Percentiles rank a stretch among this genome's conserved stretches.
These are phyloP conservation scores for Candida rishiriensis DNA, from an alignment of 805 yeast genomes.

Conservation along the genomic window DNA sequence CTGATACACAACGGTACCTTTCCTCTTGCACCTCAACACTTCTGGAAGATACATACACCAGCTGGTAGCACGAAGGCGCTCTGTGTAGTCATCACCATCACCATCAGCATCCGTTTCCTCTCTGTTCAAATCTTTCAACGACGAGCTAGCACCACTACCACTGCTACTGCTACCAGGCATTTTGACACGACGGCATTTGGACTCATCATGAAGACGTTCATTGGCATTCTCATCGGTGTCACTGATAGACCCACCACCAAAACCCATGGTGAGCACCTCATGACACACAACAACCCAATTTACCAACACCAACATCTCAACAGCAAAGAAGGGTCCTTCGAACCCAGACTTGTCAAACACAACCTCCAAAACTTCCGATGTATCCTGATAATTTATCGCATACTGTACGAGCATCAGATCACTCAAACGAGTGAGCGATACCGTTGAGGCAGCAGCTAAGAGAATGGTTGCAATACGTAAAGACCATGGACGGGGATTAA, in stretches of 20 bases:
- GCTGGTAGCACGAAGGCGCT: too few species aligned
- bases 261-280: conserved; percentile 5
- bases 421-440: conserved; percentile 44
- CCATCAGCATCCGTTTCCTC: neutral
- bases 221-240: neutral
- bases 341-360: conserved; percentile 36
- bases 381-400: conserved; percentile 47
- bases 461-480: conserved; percentile 56
- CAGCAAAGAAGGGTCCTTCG: conserved; percentile 36
- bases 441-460: conserved; percentile 51
- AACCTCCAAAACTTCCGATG: conserved; percentile 33
- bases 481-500: conserved; percentile 52
- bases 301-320: conserved; percentile 42
- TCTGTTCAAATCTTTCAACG: neutral
- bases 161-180: too few species aligned
- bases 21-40: neutral
- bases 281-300: conserved; percentile 37
- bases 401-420: conserved; percentile 47
- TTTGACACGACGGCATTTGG: too few species aligned
- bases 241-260: neutral
- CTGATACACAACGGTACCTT: neutral
- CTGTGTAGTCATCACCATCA: too few species aligned
- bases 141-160: neutral
- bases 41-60: neutral
- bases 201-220: too few species aligned